Evolutionary conservation across 2,329 filamentous ascomycete genomes (phyloP).

Genomic region (Fusarium nanum): DNA sequence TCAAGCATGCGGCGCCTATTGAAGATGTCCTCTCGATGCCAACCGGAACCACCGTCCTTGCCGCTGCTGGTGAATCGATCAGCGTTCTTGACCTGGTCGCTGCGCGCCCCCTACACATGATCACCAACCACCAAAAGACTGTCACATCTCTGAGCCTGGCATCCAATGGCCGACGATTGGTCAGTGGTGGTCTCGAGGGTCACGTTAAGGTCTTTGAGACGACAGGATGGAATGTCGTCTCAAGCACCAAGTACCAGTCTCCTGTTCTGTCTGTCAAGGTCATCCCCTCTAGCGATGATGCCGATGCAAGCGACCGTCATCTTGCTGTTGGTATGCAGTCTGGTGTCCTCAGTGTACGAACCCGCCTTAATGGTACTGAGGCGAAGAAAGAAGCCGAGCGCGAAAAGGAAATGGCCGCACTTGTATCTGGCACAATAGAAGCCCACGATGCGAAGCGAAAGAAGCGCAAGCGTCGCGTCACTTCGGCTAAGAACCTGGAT

Average conservation of each 20-base stretch:
- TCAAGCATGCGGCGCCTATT: conserved; percentile 91
- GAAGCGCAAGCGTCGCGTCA: conserved; percentile 71
- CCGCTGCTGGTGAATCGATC: conserved; percentile 86
- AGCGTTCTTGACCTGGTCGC: conserved; percentile 93
- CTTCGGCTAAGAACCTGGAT: conserved; percentile 71
- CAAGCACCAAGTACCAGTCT: conserved; percentile 90
- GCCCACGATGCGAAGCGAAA: conserved; percentile 78
- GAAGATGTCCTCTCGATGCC: conserved; percentile 90
- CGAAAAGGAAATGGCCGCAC: conserved; percentile 85
- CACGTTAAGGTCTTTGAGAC: conserved; percentile 98
- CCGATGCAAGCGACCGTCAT: conserved; percentile 82
- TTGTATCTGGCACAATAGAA: conserved; percentile 81
- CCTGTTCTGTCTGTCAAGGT: conserved; percentile 88
- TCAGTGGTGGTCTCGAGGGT: conserved; percentile 91
- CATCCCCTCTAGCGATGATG: conserved; percentile 59
- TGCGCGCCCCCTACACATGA: conserved; percentile 84
- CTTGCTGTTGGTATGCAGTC: conserved; percentile 95
- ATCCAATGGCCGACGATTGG: conserved; percentile 81
- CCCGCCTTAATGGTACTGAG: conserved; percentile 85
- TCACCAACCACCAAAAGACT: conserved; percentile 97
- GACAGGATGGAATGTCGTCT: conserved; percentile 94
- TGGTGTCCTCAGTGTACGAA: conserved; percentile 89
- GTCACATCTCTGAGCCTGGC: conserved; percentile 89
- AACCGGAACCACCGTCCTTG: conserved; percentile 86
- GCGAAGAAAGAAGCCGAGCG: conserved; percentile 80